phyloP scores from a whole-genome alignment of 2,329 filamentous ascomycete genomes.

The Pestalotiopsis sp. region DNA sequence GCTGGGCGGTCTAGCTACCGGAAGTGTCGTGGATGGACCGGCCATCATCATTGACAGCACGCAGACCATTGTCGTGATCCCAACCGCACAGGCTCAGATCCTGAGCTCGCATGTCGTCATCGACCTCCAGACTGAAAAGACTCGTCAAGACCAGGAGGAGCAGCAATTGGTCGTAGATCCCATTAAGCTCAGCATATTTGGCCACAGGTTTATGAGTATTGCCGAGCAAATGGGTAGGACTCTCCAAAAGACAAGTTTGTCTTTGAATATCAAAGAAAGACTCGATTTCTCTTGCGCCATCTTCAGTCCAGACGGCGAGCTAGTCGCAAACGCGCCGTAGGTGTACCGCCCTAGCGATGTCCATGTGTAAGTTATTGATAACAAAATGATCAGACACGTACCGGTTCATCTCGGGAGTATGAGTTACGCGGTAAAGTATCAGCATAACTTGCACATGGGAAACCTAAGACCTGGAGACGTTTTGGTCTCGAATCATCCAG shows the following conservation, averaged over 20 bases:
- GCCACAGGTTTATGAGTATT: conserved; percentile 81
- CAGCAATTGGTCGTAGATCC: conserved; percentile 60
- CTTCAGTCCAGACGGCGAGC: conserved; percentile 71
- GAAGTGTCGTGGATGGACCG: conserved; percentile 21
- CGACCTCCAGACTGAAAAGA: conserved; percentile 36
- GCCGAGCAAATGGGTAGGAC: conserved; percentile 81
- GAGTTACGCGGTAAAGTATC: conserved; percentile 73
- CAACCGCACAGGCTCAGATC: conserved; percentile 34
- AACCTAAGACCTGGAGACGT: conserved; percentile 47
- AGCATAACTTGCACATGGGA: conserved; percentile 68
- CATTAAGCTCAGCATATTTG: conserved; percentile 75
- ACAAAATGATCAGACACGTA: conserved; percentile 41
- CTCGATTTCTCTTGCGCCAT: conserved; percentile 80
- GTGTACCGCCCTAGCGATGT: neutral
- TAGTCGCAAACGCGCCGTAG: conserved; percentile 72
- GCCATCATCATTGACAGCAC: conserved; percentile 28
- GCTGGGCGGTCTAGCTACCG: conserved; percentile 19
- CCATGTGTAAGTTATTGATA: neutral
- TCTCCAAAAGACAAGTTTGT: conserved; percentile 77
- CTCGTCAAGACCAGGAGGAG: conserved; percentile 56
- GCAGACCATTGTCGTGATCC: conserved; percentile 39
- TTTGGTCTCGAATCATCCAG: conserved; percentile 21
- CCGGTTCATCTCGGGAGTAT: conserved; percentile 76
- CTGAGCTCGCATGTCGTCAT: conserved; percentile 39
- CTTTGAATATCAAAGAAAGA: conserved; percentile 78